Evolutionary conservation across 352 stramenopile genomes (phyloP), one percentile per base, ranked within the genome.

Genomic region (Phytopythium aichiense): DNA sequence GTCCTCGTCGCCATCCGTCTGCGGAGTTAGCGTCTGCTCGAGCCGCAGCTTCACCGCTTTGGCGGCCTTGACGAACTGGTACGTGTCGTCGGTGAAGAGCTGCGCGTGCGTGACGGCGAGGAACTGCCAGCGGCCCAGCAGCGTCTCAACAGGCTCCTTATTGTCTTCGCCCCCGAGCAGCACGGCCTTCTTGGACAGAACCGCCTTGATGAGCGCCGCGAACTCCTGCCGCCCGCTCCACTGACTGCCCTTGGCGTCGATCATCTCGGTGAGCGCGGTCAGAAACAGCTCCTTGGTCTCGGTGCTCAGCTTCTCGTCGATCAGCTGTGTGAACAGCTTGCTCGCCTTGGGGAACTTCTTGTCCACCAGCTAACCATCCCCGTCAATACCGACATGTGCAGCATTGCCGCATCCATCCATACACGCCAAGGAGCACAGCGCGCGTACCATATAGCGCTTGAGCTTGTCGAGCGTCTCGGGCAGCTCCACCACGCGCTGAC

Each of bases 11-110:
- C 15, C 42, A 6, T 53, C 23, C 46, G 46, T 3, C 13, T 33
- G 46, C 0, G 11, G 7, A 12, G 50, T 8, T 15, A 72, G 15
- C n/a, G 78, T 53, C 0, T 62, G 53, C 33, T 89, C 79, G 13
- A 90, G 71, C 4, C 79, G 74, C n/a, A 63, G 55, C 58, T 84
- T 77, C 8, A 91, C 76, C 15, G 70, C 65, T 57, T 92, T 92
- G 7, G 76, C 72, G 16, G 82, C 79, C 50, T 87, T 88, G 30
- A 71, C 81, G 63, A 94, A 94, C 67, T 88, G 65, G 52, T 89
- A 94, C 57, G 84, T 88, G 63, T 94, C 84, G 63, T 94, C 84
- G 8, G 82, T 94, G 61, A 89, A 87, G 12, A 94, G 74, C 56
- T 89, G 75, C 13, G 68, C 64, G 57, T 91, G 80, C 1, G 80